phyloP scores from a whole-genome alignment of 2,329 filamentous ascomycete genomes.

The Aspergillus amoenus region DNA sequence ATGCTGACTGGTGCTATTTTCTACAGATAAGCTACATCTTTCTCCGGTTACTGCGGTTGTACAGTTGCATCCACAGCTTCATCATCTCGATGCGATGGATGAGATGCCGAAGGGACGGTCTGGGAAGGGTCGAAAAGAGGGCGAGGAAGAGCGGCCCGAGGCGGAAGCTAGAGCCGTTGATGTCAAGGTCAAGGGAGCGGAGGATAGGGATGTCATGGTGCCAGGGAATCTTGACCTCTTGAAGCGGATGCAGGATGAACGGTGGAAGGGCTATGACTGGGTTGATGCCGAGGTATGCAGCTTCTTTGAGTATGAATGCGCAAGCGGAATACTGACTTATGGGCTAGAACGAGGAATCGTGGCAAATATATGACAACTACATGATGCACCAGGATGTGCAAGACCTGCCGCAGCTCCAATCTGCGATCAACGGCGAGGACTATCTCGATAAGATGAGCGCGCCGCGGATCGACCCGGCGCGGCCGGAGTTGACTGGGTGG shows the following conservation, averaged over 20 bases:
- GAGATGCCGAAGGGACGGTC: conserved; percentile 56
- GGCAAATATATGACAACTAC: conserved; percentile 71
- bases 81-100: conserved; percentile 82
- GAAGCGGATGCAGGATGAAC: conserved; percentile 74
- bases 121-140: conserved; percentile 38
- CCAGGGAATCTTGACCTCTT: conserved; percentile 76
- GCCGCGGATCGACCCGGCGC: conserved; percentile 47
- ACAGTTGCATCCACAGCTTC: conserved; percentile 86
- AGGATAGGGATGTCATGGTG: conserved; percentile 63
- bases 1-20: not conserved
- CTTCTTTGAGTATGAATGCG: not conserved
- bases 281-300: conserved; percentile 67
- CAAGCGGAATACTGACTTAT: conserved; percentile 10
- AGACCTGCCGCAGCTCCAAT: conserved; percentile 50
- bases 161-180: conserved; percentile 73
- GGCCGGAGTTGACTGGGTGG: conserved; percentile 45
- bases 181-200: conserved; percentile 78
- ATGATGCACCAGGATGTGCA: conserved; percentile 58
- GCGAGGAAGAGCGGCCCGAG: conserved; percentile 47
- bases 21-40: conserved; percentile 75
- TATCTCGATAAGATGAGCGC: conserved; percentile 66
- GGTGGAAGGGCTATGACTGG: conserved; percentile 78
- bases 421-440: conserved; percentile 56
- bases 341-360: conserved; percentile 63
- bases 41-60: conserved; percentile 80